Evolutionary conservation across 2,329 filamentous ascomycete species (phyloP).

Genomic region (Verticillium dahliae): DNA sequence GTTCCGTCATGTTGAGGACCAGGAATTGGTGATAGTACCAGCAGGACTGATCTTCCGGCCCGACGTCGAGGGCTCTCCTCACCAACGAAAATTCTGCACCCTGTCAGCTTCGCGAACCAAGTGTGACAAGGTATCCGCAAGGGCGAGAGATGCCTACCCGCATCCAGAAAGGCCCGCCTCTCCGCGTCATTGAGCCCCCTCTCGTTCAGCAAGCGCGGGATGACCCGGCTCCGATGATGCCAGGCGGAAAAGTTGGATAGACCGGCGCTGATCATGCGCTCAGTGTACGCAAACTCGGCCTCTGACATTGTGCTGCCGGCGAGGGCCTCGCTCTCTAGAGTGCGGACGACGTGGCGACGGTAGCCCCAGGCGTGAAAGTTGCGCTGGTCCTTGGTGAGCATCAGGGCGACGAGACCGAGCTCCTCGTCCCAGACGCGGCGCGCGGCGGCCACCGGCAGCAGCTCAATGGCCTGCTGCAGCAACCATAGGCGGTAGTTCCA

Average conservation of each 20-base stretch:
- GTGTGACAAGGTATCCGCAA: not conserved
- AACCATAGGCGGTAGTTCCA: slow-evolving; percentile 95
- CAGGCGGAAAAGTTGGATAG: slow-evolving; percentile 96
- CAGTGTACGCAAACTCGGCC: slow-evolving; percentile 82
- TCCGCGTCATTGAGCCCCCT: slow-evolving; percentile 55
- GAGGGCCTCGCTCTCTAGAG: slow-evolving; percentile 57
- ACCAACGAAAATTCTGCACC: slow-evolving; percentile 64
- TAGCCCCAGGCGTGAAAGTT: slow-evolving; percentile 99
- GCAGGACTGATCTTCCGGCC: slow-evolving; percentile 88
- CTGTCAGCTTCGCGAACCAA: not conserved
- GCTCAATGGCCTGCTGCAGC: slow-evolving; percentile 61
- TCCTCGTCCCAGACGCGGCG: slow-evolving; percentile 76
- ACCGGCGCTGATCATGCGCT: slow-evolving; percentile 76
- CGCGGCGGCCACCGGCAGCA: slow-evolving; percentile 51
- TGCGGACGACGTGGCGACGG: slow-evolving; percentile 68
- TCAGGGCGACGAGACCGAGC: slow-evolving; percentile 74
- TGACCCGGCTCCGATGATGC: slow-evolving; percentile 84
- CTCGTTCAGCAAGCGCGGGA: slow-evolving; percentile 68
- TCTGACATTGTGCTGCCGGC: slow-evolving; percentile 61
- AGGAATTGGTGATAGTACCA: slow-evolving; percentile 97
- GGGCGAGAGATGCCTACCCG: slow-evolving; percentile 45
- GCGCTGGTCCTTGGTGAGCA: slow-evolving; percentile 77
- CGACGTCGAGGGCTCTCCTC: slow-evolving; percentile 73
- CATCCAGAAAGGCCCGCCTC: slow-evolving; percentile 64
- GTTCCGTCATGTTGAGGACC: slow-evolving; percentile 59